Conservation (phyloP, 2,329 filamentous ascomycete species). For the Ceratocystis cacaofunesta region DNA sequence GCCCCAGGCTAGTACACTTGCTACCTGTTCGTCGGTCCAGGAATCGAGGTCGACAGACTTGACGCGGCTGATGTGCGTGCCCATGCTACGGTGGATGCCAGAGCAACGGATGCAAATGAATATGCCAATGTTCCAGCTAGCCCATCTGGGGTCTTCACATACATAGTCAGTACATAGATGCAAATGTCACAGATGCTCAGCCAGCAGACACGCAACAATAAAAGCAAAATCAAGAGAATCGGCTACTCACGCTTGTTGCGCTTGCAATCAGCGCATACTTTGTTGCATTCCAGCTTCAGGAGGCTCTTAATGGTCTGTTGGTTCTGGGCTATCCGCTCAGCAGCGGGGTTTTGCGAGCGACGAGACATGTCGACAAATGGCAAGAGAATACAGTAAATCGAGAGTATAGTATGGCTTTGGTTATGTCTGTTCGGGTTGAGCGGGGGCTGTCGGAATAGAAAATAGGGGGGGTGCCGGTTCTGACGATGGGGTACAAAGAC, state of each 20-base stretch:
- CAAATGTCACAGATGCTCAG: constrained; percentile 10
- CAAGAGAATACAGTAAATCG: background rate
- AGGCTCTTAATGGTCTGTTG: constrained; percentile 86
- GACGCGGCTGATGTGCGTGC: constrained; percentile 93
- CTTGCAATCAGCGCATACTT: constrained; percentile 97
- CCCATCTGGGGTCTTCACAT: constrained; percentile 79
- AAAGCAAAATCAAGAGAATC: background rate
- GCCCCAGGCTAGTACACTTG: constrained; percentile 88
- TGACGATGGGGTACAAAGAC: constrained; percentile 14
- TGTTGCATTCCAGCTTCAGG: constrained; percentile 88
- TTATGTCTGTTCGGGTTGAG: background rate
- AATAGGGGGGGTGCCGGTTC: background rate
- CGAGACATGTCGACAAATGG: constrained; percentile 50
- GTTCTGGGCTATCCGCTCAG: constrained; percentile 85
- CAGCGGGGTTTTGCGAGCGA: constrained; percentile 59
- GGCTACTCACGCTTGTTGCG: constrained; percentile 73
- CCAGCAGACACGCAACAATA: background rate
- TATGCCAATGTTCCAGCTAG: constrained; percentile 94
- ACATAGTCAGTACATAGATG: constrained; percentile 12
- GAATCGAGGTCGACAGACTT: constrained; percentile 96
- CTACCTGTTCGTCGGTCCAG: constrained; percentile 96
- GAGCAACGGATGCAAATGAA: constrained; percentile 98
- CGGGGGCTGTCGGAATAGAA: background rate
- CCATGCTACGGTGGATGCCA: constrained; percentile 96
- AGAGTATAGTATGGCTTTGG: background rate